Base-by-base conservation (phyloP, 2,329 filamentous ascomycete genomes). In the Albophoma yamanashiensis region DNA sequence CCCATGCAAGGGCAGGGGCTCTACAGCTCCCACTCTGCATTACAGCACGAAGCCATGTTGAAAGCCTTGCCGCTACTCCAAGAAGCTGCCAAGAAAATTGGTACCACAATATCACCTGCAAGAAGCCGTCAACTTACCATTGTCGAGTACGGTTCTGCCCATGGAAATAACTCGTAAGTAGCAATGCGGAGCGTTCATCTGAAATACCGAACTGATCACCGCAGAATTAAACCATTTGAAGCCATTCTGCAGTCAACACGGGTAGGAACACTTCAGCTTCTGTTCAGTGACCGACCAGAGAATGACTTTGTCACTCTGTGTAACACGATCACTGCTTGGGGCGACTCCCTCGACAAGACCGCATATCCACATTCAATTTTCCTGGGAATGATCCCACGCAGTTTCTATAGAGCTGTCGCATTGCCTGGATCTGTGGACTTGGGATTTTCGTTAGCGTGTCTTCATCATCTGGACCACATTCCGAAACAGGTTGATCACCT, bases 371-470 rank as follows among this genome's bases (percentile, higher is more conserved):
- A 11, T n/a, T 58, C 56, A 25, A 15, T 52, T n/a, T 58, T 58
- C 34, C n/a, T 58, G 1, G 56, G 27, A 40, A 56, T 59, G 58
- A 56, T 59, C 5, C 58, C 58, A 8, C 58, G 52, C n/a, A 59
- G 58, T n/a, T 59, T 59, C 31, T 59, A 59, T 42, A 52, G 53
- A 15, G 38, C 9, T 6, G 52, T 59, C 15, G 52, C 56, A 9
- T 52, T 42, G 27, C 27, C 52, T 11, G 27, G 36, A 20, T 56
- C 58, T 5, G 58, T 56, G n/a, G 40, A 56, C 31, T 14, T 58
- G 5, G 58, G 40, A 15, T 59, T 56, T 42, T 59, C 58, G 9
- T 40, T 59, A 15, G 50, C 52, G 8, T 55, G 52, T 22, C 58
- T 59, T 27, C 58, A 59, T 14, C 58, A 59, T 22, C 25, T 59